Percentiles rank a stretch among this genome's conserved stretches.
Conservation (phyloP, 768 basidiomycete species). For the Leccinum barrowsii region DNA sequence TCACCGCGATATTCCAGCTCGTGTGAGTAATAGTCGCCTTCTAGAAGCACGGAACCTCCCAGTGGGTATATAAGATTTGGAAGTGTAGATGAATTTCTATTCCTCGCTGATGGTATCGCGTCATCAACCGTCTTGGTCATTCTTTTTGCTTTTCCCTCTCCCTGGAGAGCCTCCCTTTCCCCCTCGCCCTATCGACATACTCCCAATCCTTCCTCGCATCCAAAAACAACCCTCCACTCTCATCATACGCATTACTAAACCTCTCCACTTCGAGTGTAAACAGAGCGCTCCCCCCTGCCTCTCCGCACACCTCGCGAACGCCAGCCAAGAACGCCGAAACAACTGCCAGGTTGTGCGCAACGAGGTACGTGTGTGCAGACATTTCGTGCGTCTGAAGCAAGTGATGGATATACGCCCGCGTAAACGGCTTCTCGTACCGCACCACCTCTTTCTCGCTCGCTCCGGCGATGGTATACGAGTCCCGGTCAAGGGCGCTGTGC, state of each 20-base stretch:
- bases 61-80: neutral
- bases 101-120: neutral
- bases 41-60: neutral
- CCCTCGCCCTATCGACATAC: constrained; percentile 65
- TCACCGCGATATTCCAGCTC: neutral
- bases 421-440: constrained; percentile 32
- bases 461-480: constrained; percentile 14
- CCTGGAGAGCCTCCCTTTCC: constrained; percentile 69
- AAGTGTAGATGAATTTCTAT: neutral
- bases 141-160: constrained; percentile 46
- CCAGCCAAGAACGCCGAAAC: constrained; percentile 62
- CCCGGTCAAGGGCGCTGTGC: constrained; percentile 45
- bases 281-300: neutral
- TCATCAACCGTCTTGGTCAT: neutral
- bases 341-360: constrained; percentile 71
- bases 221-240: constrained; percentile 40
- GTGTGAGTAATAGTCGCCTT: neutral
- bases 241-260: constrained; percentile 55
- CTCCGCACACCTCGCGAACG: constrained; percentile 38
- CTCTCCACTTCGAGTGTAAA: constrained; percentile 46
- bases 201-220: constrained; percentile 57
- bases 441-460: neutral
- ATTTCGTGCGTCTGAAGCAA: constrained; percentile 88
- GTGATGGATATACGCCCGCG: constrained; percentile 76
- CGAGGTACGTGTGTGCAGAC: constrained; percentile 74